phyloP scores from a whole-genome alignment of 352 stramenopile species.

The Globisporangium paddicum region DNA sequence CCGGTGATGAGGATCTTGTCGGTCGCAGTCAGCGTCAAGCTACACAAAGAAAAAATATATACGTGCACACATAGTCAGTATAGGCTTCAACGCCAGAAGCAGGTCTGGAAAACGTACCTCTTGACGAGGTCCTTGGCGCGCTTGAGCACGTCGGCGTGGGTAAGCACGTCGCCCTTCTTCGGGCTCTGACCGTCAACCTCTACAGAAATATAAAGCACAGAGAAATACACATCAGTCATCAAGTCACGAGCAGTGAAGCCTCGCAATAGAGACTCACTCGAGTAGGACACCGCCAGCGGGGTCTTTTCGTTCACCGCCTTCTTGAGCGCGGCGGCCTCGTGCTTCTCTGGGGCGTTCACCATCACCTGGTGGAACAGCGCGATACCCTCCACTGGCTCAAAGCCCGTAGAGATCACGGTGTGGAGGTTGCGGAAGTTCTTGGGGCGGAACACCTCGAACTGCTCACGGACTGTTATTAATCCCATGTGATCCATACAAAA shows the following conservation, averaged over 20 bases:
- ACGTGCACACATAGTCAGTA: background rate
- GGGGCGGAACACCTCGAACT: slow-evolving; percentile 63
- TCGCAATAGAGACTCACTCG: slow-evolving; percentile 57
- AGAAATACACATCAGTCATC: slow-evolving; percentile 4
- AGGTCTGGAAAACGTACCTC: slow-evolving; percentile 31
- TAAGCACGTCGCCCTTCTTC: slow-evolving; percentile 76
- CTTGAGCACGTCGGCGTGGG: slow-evolving; percentile 80
- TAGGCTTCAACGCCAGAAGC: background rate
- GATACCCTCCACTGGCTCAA: slow-evolving; percentile 65
- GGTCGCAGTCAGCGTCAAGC: slow-evolving; percentile 57
- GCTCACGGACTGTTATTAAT: slow-evolving; percentile 47
- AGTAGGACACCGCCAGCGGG: slow-evolving; percentile 70
- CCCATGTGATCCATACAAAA: background rate
- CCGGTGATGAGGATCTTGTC: slow-evolving; percentile 85
- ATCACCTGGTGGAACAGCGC: slow-evolving; percentile 78
- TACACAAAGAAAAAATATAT: slow-evolving; percentile 14
- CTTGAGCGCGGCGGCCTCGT: slow-evolving; percentile 49
- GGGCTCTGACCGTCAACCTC: slow-evolving; percentile 72
- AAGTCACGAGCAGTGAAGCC: too few species aligned
- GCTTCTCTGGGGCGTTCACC: slow-evolving; percentile 71
- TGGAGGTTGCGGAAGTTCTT: slow-evolving; percentile 80
- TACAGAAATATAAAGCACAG: too few species aligned
- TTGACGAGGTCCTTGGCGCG: slow-evolving; percentile 60
- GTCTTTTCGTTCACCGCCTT: slow-evolving; percentile 68
- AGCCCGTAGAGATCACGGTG: slow-evolving; percentile 80